A percentile compares a stretch with the other conserved stretches of the same genome.
Conservation (phyloP, 768 basidiomycete genomes). For the Boletus edulis region DNA sequence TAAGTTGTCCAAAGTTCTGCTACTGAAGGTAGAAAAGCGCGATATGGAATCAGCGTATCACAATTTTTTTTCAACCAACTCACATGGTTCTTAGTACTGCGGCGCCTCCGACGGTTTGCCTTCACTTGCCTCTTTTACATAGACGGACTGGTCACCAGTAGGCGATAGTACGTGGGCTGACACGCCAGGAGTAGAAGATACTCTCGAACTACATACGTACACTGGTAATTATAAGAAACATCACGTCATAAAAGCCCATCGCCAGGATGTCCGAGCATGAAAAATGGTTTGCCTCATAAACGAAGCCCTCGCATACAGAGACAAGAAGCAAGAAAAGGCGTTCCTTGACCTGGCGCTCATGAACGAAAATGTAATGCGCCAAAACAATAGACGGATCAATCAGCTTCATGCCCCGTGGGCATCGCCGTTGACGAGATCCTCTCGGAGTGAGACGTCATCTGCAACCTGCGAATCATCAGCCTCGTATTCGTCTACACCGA, state of each 20-base stretch:
- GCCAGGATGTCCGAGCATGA: background rate
- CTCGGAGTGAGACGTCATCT: background rate
- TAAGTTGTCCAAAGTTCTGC: too few relatives aligned
- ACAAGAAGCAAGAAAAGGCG: background rate
- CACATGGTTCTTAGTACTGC: too few relatives aligned
- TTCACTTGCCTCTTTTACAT: too few relatives aligned
- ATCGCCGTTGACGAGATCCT: slow-evolving; percentile 20
- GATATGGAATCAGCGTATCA: too few relatives aligned
- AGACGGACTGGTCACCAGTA: too few relatives aligned
- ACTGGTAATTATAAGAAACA: background rate
- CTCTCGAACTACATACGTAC: background rate
- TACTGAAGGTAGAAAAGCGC: too few relatives aligned
- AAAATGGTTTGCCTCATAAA: background rate
- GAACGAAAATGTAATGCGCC: background rate
- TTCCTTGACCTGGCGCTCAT: background rate
- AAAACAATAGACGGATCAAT: background rate
- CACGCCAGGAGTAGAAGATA: too few relatives aligned
- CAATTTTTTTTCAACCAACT: too few relatives aligned
- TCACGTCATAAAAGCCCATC: background rate
- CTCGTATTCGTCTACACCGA: slow-evolving; percentile 12
- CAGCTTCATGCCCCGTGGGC: slow-evolving; percentile 15
- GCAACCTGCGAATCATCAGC: background rate
- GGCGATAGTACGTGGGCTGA: too few relatives aligned
- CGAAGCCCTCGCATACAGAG: background rate
- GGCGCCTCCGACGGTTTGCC: too few relatives aligned